Evolutionary conservation across 2,329 filamentous ascomycete genomes (phyloP).

Genomic region (Metarhizium guizhouense): DNA sequence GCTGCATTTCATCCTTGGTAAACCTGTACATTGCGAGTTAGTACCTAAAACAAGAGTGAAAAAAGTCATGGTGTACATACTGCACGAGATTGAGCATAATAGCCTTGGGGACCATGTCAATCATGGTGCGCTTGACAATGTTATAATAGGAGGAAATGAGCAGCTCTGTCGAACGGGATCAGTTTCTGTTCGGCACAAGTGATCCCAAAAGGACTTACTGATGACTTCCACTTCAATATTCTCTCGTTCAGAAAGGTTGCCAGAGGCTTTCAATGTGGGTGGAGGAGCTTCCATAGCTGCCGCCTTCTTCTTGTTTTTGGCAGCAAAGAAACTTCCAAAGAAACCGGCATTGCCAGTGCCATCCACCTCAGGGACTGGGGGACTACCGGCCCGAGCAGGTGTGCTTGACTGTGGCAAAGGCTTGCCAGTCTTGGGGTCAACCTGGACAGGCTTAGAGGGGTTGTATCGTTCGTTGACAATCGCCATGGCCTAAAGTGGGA

Average conservation of each 20-base stretch:
- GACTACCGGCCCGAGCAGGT: conserved; percentile 67
- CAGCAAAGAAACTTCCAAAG: conserved; percentile 97
- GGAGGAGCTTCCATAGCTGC: conserved; percentile 98
- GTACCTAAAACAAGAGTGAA: neutral
- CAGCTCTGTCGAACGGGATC: conserved; percentile 51
- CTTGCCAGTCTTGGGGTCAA: conserved; percentile 98
- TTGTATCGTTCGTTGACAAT: conserved; percentile 92
- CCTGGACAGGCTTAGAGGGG: conserved; percentile 76
- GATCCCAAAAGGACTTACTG: conserved; percentile 49
- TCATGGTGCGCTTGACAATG: conserved; percentile 97
- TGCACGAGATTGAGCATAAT: conserved; percentile 96
- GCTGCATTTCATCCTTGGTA: conserved; percentile 98
- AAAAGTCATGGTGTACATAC: conserved; percentile 44
- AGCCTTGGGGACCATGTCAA: conserved; percentile 99
- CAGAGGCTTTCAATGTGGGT: conserved; percentile 85
- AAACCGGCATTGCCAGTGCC: conserved; percentile 62
- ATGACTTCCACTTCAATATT: conserved; percentile 96
- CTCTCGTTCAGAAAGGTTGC: conserved; percentile 88
- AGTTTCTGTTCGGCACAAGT: neutral
- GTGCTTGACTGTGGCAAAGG: conserved; percentile 60
- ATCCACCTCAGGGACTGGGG: conserved; percentile 49
- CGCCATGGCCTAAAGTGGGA: conserved; percentile 65
- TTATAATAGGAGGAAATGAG: conserved; percentile 96
- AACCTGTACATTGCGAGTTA: conserved; percentile 42
- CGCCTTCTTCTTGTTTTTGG: conserved; percentile 99